Evolutionary conservation across 2,329 filamentous ascomycete species (phyloP).

Genomic region (Verticillium tricorpus): DNA sequence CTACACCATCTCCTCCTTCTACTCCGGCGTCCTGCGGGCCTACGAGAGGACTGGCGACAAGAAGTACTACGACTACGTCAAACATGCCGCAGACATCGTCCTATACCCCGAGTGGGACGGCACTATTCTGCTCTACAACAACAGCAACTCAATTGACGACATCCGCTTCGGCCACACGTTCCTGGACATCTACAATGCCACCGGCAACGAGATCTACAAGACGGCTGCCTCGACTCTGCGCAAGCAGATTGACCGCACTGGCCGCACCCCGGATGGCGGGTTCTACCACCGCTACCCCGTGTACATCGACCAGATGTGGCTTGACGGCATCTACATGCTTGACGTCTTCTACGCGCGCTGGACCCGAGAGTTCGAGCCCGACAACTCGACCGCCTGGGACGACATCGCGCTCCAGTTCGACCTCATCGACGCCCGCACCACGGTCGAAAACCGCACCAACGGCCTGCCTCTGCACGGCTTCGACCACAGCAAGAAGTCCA

Average conservation of each 20-base stretch:
- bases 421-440: conserved; percentile 32
- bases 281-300: conserved; percentile 17
- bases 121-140: conserved; percentile 10
- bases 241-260: conserved; percentile 10
- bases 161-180: conserved; percentile 13
- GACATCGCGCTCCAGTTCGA: conserved; percentile 38
- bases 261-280: conserved; percentile 7
- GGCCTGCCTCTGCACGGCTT: conserved; percentile 47
- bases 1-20: conserved; percentile 21
- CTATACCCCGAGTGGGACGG: conserved; percentile 17
- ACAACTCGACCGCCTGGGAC: conserved; percentile 30
- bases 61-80: conserved; percentile 19
- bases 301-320: conserved; percentile 19
- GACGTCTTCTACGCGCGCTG: conserved; percentile 28
- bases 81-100: conserved; percentile 16
- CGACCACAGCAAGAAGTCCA: conserved; percentile 38
- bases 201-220: conserved; percentile 12
- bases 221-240: conserved; percentile 7
- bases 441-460: conserved; percentile 26
- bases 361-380: conserved; percentile 17
- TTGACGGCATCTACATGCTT: conserved; percentile 44
- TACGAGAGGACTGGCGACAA: conserved; percentile 17
- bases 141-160: conserved; percentile 13
- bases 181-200: conserved; percentile 8
- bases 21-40: conserved; percentile 17